These are phyloP conservation scores for Phlegmacium glaucopus DNA, from an alignment of 768 basidiomycete genomes.

Conservation along the genomic window DNA sequence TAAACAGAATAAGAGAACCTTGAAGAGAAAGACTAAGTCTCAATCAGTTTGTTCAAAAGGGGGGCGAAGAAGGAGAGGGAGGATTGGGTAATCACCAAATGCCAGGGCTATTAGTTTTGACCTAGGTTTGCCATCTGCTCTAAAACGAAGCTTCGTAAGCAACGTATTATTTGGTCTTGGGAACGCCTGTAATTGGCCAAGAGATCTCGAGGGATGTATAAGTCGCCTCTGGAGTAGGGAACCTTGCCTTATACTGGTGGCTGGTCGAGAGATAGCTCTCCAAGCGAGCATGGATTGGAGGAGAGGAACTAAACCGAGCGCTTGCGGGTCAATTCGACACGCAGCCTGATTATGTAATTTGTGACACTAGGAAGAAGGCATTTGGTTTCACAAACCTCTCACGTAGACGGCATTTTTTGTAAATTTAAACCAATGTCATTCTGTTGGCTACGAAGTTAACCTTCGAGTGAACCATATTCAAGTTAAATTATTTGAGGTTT, in stretches of 20 bases:
- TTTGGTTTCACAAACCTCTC: too few relatives aligned
- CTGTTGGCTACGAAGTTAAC: too few relatives aligned
- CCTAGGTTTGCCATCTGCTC: constrained; percentile 33
- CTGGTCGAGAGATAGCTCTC: constrained; percentile 25
- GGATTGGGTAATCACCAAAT: constrained; percentile 22
- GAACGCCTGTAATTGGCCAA: constrained; percentile 8
- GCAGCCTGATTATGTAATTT: too few relatives aligned
- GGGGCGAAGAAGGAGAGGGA: neutral
- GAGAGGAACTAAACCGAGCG: constrained; percentile 7
- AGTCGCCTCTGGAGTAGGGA: constrained; percentile 12
- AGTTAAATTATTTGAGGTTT: too few relatives aligned
- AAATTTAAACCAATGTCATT: too few relatives aligned
- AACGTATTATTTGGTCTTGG: constrained; percentile 20
- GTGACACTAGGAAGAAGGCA: too few relatives aligned
- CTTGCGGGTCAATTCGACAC: too few relatives aligned
- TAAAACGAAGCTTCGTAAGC: constrained; percentile 27
- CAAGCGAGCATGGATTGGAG: constrained; percentile 26
- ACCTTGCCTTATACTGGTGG: constrained; percentile 15
- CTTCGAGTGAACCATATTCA: too few relatives aligned
- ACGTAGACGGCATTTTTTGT: too few relatives aligned
- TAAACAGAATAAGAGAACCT: constrained; percentile 17
- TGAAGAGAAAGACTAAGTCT: neutral
- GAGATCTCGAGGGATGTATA: constrained; percentile 10
- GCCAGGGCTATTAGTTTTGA: constrained; percentile 30
- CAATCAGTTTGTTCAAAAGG: neutral